phyloP scores from a whole-genome alignment of 2,329 filamentous ascomycete genomes.

The Fusarium euwallaceae region DNA sequence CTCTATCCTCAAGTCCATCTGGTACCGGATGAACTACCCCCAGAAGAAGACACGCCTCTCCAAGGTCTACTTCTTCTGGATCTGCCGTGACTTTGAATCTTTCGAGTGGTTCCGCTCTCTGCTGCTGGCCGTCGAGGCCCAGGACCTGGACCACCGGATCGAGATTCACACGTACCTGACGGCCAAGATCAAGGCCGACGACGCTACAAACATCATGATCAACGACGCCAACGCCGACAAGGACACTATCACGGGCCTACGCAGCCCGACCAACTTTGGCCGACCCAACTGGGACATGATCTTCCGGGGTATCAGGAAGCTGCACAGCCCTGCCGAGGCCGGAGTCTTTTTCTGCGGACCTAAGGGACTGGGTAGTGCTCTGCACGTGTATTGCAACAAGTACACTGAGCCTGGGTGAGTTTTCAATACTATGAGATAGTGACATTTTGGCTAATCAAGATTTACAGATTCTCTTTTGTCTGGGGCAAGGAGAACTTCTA shows the following conservation, averaged over 20 bases:
- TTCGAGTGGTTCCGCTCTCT: conserved; percentile 93
- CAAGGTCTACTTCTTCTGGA: conserved; percentile 95
- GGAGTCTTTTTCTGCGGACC: conserved; percentile 90
- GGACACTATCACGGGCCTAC: conserved; percentile 85
- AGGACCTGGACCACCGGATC: conserved; percentile 86
- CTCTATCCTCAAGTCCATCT: conserved; percentile 90
- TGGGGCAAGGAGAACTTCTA: conserved; percentile 77
- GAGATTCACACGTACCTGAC: conserved; percentile 93
- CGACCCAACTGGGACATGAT: conserved; percentile 93
- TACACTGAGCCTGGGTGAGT: conserved; percentile 84
- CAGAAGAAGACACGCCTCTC: conserved; percentile 82
- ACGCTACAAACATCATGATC: conserved; percentile 93
- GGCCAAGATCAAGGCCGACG: conserved; percentile 86
- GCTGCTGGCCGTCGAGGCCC: conserved; percentile 85
- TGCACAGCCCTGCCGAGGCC: conserved; percentile 79
- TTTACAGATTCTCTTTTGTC: conserved; percentile 70
- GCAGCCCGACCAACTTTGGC: conserved; percentile 87
- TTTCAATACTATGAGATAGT: neutral
- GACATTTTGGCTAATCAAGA: conserved; percentile 43
- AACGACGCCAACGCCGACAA: conserved; percentile 88
- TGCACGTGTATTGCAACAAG: conserved; percentile 90
- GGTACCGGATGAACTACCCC: conserved; percentile 93
- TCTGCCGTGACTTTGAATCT: conserved; percentile 87
- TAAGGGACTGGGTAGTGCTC: conserved; percentile 79
- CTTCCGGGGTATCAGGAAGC: conserved; percentile 84